A percentile compares a stretch with the other conserved stretches of the same genome.
Conservation (phyloP, 1,139 yeast genomes). For the Candida mesenterica region DNA sequence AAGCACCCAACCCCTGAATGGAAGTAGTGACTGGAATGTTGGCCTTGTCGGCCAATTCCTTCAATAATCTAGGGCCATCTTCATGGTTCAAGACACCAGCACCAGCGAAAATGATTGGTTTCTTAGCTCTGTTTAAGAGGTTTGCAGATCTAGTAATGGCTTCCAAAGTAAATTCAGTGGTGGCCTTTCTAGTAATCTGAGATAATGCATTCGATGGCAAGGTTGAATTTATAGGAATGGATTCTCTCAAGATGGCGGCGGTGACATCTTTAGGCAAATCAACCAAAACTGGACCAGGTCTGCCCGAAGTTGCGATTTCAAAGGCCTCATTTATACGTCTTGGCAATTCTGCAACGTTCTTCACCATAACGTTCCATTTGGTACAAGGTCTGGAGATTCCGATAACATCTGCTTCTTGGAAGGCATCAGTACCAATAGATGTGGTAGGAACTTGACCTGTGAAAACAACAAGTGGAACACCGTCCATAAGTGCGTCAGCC, state of each 20-base stretch:
- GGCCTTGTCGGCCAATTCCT: conserved; percentile 87
- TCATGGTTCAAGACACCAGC: conserved; percentile 80
- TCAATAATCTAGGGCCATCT: conserved; percentile 77
- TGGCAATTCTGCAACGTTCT: conserved; percentile 89
- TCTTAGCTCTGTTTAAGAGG: conserved; percentile 77
- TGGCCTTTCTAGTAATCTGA: conserved; percentile 67
- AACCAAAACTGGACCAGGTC: conserved; percentile 98
- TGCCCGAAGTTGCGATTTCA: conserved; percentile 91
- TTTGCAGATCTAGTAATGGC: conserved; percentile 77
- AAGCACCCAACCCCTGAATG: conserved; percentile 89
- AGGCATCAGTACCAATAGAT: conserved; percentile 96
- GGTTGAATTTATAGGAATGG: conserved; percentile 83
- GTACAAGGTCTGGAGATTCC: conserved; percentile 98
- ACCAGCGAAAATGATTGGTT: conserved; percentile 88
- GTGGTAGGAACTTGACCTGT: conserved; percentile 96
- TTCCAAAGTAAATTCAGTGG: conserved; percentile 73
- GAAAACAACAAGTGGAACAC: conserved; percentile 96
- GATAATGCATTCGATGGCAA: conserved; percentile 80
- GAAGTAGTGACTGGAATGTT: conserved; percentile 95
- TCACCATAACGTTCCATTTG: conserved; percentile 99
- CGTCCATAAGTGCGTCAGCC: conserved; percentile 97
- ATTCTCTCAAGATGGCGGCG: conserved; percentile 79
- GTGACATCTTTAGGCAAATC: conserved; percentile 98
- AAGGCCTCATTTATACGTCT: conserved; percentile 96
- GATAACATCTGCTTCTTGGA: conserved; percentile 97